These are phyloP conservation scores for Cystobasidium slooffiae DNA, from an alignment of 1,284 basidiomycete genomes.

Conservation along the genomic window DNA sequence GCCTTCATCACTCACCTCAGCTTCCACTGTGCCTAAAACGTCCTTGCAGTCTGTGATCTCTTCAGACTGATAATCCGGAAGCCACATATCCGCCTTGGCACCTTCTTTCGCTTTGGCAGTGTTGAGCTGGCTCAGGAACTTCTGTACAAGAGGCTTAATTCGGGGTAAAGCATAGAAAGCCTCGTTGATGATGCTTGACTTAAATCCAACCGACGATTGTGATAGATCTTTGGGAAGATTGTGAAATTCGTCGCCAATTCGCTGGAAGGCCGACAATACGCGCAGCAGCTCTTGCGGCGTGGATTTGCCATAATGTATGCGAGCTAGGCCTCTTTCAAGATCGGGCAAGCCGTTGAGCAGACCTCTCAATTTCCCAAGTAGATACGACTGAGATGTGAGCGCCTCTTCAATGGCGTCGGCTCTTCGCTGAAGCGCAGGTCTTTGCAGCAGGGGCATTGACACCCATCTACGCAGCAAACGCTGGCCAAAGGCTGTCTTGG, in stretches of 20 bases:
- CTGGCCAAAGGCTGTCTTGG: conserved; percentile 84
- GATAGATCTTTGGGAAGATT: conserved; percentile 54
- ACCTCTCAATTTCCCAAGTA: conserved; percentile 67
- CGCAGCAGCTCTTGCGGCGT: conserved; percentile 80
- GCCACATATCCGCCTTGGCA: conserved; percentile 69
- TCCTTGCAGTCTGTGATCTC: conserved; percentile 53
- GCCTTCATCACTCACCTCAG: conserved; percentile 63
- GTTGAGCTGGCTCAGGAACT: conserved; percentile 67
- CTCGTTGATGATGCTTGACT: conserved; percentile 70
- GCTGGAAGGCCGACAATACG: conserved; percentile 74
- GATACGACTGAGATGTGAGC: conserved; percentile 62
- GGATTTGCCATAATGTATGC: conserved; percentile 83
- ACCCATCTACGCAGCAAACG: conserved; percentile 84
- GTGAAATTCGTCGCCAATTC: conserved; percentile 71
- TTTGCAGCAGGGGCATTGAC: conserved; percentile 71
- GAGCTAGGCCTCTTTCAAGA: conserved; percentile 81
- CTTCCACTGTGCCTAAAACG: conserved; percentile 68
- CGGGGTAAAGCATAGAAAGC: conserved; percentile 72
- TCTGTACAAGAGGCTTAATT: conserved; percentile 65
- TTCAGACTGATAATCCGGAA: conserved; percentile 42
- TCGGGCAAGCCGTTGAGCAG: conserved; percentile 79
- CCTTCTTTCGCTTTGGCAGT: conserved; percentile 71
- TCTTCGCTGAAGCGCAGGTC: conserved; percentile 66
- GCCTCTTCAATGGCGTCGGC: conserved; percentile 86
- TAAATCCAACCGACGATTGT: conserved; percentile 61